Base-by-base conservation (phyloP, 345 rosid genomes). In the Geranium rotundifolium region DNA sequence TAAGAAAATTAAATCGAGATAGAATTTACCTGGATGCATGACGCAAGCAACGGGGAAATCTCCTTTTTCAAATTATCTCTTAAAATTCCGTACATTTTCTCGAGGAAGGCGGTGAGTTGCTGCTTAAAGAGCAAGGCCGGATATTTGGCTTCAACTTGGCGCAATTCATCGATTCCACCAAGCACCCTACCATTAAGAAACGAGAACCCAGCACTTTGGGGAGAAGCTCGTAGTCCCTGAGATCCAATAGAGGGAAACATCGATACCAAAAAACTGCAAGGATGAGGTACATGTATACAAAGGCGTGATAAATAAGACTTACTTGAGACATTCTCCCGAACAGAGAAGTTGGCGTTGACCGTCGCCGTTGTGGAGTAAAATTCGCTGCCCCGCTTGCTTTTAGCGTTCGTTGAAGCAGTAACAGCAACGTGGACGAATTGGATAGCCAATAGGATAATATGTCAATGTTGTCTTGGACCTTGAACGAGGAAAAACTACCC, bases 41-140 rank as follows among this genome's bases (percentile, higher is more conserved):
- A 71, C 55, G 86, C 89, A 73, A 93, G 93, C 81, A 88, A 63
- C 46, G 97, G 97, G 63, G 99, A 77, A 58, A 90, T 90, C 79
- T 90, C 97, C 72, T 81, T 93, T 78, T 93, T 93, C 81, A 93
- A 67, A 75, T 82, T 90, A 80, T 93, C 99, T 63, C 99, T 76
- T 68, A 93, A 84, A 88, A 90, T 80, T 72, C 99, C 99, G 76
- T 93, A 93, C 69, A 93, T 88, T 86, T 90, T 93, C 85, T 93
- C 99, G 65, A 93, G 89, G 85, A 83, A 93, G 70, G 99, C 99
- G 6, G 97, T 93, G 72, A 93, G 96, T 60, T 93, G 99, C 78
- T 93, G 99, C 77, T 93, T 90, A 72, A 93, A 93, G 63, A 86
- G 84, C 77, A 93, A 69, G 64, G 97, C 96, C 54, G 99, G 97